phyloP scores from a whole-genome alignment of 805 yeast species.

The Barnettozyma pratensis region DNA sequence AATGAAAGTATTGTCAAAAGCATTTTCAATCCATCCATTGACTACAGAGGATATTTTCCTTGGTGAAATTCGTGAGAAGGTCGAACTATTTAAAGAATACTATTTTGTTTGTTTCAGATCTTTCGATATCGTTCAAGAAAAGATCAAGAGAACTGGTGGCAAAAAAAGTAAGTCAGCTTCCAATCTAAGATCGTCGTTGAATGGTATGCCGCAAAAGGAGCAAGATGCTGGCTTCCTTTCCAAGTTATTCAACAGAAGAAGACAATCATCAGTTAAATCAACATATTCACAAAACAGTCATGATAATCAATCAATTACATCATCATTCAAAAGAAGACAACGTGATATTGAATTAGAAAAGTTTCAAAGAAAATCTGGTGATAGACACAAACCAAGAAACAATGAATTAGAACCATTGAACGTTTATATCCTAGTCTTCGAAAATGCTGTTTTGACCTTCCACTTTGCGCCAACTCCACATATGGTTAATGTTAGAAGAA shows the following conservation, averaged over 20 bases:
- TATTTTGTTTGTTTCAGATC: conserved; percentile 88
- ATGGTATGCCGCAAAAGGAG: conserved; percentile 2
- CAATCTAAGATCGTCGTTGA: conserved; percentile 1
- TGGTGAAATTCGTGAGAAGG: conserved; percentile 94
- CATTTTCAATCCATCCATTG: conserved; percentile 93
- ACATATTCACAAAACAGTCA: not conserved
- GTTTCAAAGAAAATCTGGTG: conserved; percentile 39
- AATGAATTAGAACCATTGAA: conserved; percentile 80
- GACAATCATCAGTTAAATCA: conserved; percentile 15
- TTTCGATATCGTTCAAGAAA: conserved; percentile 75
- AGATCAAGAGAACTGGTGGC: conserved; percentile 42
- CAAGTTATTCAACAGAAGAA: conserved; percentile 12
- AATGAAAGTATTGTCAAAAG: conserved; percentile 83
- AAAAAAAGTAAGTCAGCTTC: conserved; percentile 20
- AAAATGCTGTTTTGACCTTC: conserved; percentile 84
- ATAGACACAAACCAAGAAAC: conserved; percentile 37
- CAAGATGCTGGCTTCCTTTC: conserved; percentile 7
- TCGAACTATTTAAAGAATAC: conserved; percentile 85
- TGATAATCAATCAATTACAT: conserved; percentile 18
- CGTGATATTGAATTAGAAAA: conserved; percentile 30
- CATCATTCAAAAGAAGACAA: conserved; percentile 25
- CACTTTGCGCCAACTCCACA: conserved; percentile 93
- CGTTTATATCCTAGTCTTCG: conserved; percentile 49
- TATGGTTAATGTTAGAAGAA: conserved; percentile 88
- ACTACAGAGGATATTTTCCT: conserved; percentile 93